Evolutionary conservation across 768 basidiomycete species (phyloP), one percentile per base, ranked within the genome.

Genomic region (Chalciporus chontae): DNA sequence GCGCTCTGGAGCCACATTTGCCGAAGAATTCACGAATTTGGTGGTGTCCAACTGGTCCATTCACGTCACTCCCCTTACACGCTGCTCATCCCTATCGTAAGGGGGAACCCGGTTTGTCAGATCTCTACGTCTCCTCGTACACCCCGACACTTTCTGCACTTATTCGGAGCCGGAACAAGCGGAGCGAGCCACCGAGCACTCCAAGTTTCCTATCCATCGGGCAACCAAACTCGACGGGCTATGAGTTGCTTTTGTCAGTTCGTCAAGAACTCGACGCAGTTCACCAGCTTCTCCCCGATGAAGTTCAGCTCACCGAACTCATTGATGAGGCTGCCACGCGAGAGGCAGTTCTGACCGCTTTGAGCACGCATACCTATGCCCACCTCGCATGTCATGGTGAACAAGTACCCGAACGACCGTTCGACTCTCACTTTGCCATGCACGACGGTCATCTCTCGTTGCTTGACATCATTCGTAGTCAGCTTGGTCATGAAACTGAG

Each of bases 111-210:
- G 58, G 60, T 19, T 29, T 70, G n/a, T 55, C 57, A 3, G 60
- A 66, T 40, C 3, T 58, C 18, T 68, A 58, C 39, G 45, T 70
- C 29, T 69, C 64, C 3, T 70, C 67, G 0, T 69, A 69, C 37
- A 65, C 65, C 0, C 63, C 69, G 4, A 64, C 63, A 0, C 54
- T 69, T 13, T 57, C 57, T 0, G 58, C 66, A 18, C 60, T 69
- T 34, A 58, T 67, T 41, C 55, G 55, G 14, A 47, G 56, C 23
- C 51, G 54, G 39, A 48, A 43, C 15, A 49, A 32, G 34, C 38
- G 26, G 10, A 15, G 40, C 15, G 17, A 36, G 13, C 26, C 48
- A n/a, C 40, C 43, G 7, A 17, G 23, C 2, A 14, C 7, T 34
- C 54, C 54, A 8, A 43, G 48, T 23, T 53, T 63, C 8, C 48